phyloP scores from a whole-genome alignment of 1,284 basidiomycete species.

The Leccinum fallax region DNA sequence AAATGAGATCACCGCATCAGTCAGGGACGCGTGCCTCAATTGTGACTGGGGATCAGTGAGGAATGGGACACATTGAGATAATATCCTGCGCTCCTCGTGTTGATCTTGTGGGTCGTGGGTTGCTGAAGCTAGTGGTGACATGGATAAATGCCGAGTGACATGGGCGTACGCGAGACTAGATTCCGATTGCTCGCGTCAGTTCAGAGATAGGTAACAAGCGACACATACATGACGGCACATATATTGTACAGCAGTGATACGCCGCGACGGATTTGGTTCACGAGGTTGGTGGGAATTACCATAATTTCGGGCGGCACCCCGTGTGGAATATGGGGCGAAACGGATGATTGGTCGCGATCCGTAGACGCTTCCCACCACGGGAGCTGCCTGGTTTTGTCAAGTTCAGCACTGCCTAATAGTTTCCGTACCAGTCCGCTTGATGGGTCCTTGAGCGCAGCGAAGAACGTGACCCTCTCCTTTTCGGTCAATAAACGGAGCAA shows the following conservation, averaged over 20 bases:
- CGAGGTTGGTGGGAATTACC: conserved; percentile 49
- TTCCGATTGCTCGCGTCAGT: conserved; percentile 3
- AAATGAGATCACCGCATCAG: conserved; percentile 55
- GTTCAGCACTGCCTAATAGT: conserved; percentile 59
- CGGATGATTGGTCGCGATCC: neutral
- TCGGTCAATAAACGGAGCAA: conserved; percentile 66
- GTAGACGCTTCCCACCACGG: conserved; percentile 65
- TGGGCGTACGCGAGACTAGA: conserved; percentile 68
- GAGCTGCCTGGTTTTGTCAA: conserved; percentile 46
- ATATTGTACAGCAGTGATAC: conserved; percentile 65
- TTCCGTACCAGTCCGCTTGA: conserved; percentile 55
- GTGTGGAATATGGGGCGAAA: conserved; percentile 24
- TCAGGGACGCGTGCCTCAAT: conserved; percentile 48
- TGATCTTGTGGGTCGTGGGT: conserved; percentile 43
- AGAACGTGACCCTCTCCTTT: conserved; percentile 60
- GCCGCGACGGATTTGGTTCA: conserved; percentile 42
- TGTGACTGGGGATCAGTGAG: conserved; percentile 58
- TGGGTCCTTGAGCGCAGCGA: conserved; percentile 58
- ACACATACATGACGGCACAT: conserved; percentile 61
- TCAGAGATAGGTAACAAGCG: neutral
- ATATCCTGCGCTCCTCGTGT: conserved; percentile 46
- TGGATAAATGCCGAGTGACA: conserved; percentile 57
- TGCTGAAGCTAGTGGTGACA: conserved; percentile 54
- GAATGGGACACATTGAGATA: conserved; percentile 62
- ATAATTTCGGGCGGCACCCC: conserved; percentile 49